A percentile compares a stretch with the other conserved stretches of the same genome.
phyloP scores from a whole-genome alignment of 1,284 basidiomycete species.

The Moesziomyces parantarcticus region DNA sequence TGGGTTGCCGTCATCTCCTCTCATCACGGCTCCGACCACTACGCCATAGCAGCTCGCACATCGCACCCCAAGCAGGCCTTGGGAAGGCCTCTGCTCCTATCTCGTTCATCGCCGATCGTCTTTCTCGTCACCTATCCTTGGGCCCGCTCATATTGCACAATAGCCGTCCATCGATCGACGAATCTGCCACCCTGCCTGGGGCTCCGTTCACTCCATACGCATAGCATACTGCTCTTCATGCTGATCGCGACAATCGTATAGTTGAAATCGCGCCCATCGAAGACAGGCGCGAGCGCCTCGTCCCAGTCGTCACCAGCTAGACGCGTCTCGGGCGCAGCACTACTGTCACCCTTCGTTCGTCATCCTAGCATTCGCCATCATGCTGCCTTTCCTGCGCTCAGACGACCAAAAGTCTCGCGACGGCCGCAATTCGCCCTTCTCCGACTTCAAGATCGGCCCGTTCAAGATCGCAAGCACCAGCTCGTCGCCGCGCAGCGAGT shows the following conservation, averaged over 20 bases:
- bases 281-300: background rate
- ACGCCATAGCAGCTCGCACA: too few relatives aligned
- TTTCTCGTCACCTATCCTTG: too few relatives aligned
- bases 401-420: slow-evolving; percentile 22
- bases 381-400: slow-evolving; percentile 27
- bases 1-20: too few relatives aligned
- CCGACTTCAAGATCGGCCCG: slow-evolving; percentile 33
- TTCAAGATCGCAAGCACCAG: slow-evolving; percentile 36
- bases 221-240: background rate
- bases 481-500: slow-evolving; percentile 34
- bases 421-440: slow-evolving; percentile 16
- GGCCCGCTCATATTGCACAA: too few relatives aligned
- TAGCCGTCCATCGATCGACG: too few relatives aligned
- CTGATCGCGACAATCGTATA: background rate
- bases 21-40: too few relatives aligned
- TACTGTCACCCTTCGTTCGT: background rate
- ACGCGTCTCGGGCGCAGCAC: background rate
- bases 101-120: too few relatives aligned
- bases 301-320: background rate
- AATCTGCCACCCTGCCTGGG: too few relatives aligned
- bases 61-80: too few relatives aligned
- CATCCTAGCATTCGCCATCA: slow-evolving; percentile 1
- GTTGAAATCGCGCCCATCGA: too few relatives aligned
- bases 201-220: too few relatives aligned
- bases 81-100: too few relatives aligned